These are phyloP conservation scores for Suhomyces emberorum DNA, from an alignment of 805 yeast genomes.

Conservation along the genomic window DNA sequence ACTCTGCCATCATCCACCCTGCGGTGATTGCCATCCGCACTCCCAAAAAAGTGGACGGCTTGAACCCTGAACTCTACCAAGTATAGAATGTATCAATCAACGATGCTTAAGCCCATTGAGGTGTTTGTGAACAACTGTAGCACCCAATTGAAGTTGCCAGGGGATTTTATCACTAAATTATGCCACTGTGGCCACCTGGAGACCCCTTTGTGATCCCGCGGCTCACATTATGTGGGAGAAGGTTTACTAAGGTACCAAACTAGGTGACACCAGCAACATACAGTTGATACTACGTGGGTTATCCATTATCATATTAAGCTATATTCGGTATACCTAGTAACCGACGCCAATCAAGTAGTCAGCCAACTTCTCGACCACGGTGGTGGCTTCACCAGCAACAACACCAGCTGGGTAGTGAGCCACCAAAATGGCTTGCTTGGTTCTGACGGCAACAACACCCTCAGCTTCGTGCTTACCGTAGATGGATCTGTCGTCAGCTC, in stretches of 20 bases:
- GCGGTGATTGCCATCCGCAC: conserved; percentile 34
- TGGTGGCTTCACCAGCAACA: conserved; percentile 93
- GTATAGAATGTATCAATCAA: too few relatives aligned
- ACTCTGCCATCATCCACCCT: conserved; percentile 58
- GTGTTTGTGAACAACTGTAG: too few relatives aligned
- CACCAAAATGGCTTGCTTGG: conserved; percentile 85
- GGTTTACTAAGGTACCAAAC: too few relatives aligned
- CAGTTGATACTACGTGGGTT: too few relatives aligned
- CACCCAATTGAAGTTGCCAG: too few relatives aligned
- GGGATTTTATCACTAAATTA: too few relatives aligned
- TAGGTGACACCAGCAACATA: too few relatives aligned
- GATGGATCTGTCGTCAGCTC: conserved; percentile 89
- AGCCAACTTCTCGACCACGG: conserved; percentile 91
- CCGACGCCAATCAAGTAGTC: conserved; percentile 89
- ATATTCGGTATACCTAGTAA: conserved; percentile 45
- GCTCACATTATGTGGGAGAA: too few relatives aligned
- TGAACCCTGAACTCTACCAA: conserved; percentile 10
- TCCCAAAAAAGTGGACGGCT: conserved; percentile 35
- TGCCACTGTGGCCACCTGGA: too few relatives aligned
- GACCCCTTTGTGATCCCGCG: too few relatives aligned
- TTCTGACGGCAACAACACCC: conserved; percentile 88
- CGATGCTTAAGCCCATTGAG: too few relatives aligned
- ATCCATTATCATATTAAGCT: too few relatives aligned
- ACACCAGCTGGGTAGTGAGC: conserved; percentile 94
- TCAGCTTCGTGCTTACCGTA: conserved; percentile 88